Evolutionary conservation across 2,329 filamentous ascomycete species (phyloP).

Genomic region (Fusarium incarnatum): DNA sequence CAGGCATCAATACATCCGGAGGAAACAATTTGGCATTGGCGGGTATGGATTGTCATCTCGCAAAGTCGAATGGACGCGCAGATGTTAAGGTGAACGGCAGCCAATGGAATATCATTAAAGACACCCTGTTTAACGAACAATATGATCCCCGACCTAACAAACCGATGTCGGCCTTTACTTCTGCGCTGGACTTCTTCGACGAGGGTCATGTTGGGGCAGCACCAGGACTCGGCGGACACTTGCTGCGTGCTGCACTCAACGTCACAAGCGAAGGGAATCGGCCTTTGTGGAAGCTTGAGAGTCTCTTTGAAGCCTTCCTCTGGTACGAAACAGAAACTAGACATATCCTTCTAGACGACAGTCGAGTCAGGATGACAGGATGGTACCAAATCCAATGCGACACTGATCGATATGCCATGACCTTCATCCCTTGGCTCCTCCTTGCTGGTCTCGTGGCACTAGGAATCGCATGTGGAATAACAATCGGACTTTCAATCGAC

Average conservation of each 20-base stretch:
- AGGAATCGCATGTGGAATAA: slow-evolving; percentile 18
- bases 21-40: slow-evolving; percentile 7
- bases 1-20: background rate
- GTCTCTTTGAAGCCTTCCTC: slow-evolving; percentile 23
- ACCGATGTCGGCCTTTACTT: background rate
- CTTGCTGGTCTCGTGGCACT: slow-evolving; percentile 22
- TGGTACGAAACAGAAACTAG: slow-evolving; percentile 24
- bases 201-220: background rate
- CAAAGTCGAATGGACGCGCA: slow-evolving; percentile 17
- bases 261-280: background rate
- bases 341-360: background rate
- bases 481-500: slow-evolving; percentile 18
- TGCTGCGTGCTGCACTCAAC: slow-evolving; percentile 3
- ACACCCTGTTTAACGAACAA: background rate
- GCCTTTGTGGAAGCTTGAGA: slow-evolving; percentile 15
- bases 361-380: background rate
- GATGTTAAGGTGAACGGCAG: slow-evolving; percentile 13
- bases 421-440: slow-evolving; percentile 34
- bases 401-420: slow-evolving; percentile 25
- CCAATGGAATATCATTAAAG: slow-evolving; percentile 4
- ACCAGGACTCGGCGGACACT: slow-evolving; percentile 19
- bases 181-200: slow-evolving; percentile 4
- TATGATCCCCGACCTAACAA: background rate
- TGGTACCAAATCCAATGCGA: slow-evolving; percentile 8
- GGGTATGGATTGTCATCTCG: slow-evolving; percentile 15